Base-by-base conservation (phyloP, 2,329 filamentous ascomycete species). In the Exophiala sideris region DNA sequence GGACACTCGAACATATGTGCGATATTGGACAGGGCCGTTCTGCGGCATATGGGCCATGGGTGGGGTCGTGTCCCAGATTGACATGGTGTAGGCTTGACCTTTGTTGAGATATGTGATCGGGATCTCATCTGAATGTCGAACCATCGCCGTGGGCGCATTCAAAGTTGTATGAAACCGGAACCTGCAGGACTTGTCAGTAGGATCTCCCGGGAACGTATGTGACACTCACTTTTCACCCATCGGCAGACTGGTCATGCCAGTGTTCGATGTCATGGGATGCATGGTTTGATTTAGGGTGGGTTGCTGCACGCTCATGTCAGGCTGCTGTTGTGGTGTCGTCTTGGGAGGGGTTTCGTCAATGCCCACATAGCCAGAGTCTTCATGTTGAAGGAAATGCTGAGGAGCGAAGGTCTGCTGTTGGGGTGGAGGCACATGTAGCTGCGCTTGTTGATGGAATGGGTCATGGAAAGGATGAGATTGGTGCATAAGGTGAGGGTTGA, bases 61-160 rank as follows among this genome's bases (percentile, higher is more conserved):
- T 1, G 87, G 82, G 5, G 79, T 77, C 0, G 88, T 94, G 67
- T 99, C 94, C 44, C 88, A 77, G 24, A 99, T 81, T 2, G 88
- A 88, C 14, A 99, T 77, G 0, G 89, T 88, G 69, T 99, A 99
- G 12, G 91, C 89, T 69, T 97, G 92, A 20, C 92, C 91, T 72
- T 97, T 97, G 75, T 99, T 99, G 14, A 99, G 81, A 68, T 99
- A 99, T 0, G 92, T 96, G n/a, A 97, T 84, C 0, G 94, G 94
- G 20, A 97, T 95, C 69, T 97, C 92, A 56, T 95, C 88, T 1
- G 84, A 73, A 58, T 91, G 85, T 70, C 88, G 95, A 66, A 95
- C 87, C 94, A 97, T 99, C 6, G 94, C 94, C 0, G 94, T 99
- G 2, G 92, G 91, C 1, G 94, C 92, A 69, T 95, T 95, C 42